phyloP scores from a whole-genome alignment of 257 asterid genomes.

The Przewalskia tangutica region DNA sequence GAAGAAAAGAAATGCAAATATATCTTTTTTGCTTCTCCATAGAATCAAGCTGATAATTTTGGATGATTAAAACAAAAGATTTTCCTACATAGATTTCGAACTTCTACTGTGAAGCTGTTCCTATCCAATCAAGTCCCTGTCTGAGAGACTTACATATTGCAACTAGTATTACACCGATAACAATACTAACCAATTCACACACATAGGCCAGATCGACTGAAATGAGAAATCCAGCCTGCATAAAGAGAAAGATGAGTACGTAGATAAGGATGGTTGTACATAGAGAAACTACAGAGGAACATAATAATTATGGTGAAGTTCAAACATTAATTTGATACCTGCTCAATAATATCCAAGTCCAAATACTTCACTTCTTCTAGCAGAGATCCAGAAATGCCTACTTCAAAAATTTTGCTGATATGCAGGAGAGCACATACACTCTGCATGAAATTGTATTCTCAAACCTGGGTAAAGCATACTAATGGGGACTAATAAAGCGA shows the following conservation, averaged over 20 bases:
- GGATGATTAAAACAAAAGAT: neutral
- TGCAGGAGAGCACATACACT: conserved; percentile 82
- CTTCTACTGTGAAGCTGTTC: neutral
- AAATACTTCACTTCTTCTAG: conserved; percentile 53
- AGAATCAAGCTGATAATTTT: neutral
- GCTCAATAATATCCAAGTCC: conserved; percentile 64
- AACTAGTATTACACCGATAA: neutral
- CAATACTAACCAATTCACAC: conserved; percentile 64
- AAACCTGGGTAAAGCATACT: conserved; percentile 1
- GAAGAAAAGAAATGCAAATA: neutral
- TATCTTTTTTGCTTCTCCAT: neutral
- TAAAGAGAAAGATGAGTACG: conserved; percentile 3
- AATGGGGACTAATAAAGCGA: neutral
- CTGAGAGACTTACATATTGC: neutral
- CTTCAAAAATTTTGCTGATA: conserved; percentile 85
- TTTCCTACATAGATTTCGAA: neutral
- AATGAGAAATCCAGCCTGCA: conserved; percentile 66
- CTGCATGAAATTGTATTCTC: conserved; percentile 27
- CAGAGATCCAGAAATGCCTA: conserved; percentile 71
- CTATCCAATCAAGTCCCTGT: neutral
- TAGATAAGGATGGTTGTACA: neutral
- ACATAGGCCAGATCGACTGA: conserved; percentile 72
- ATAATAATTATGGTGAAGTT: neutral
- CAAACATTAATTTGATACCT: conserved; percentile 32
- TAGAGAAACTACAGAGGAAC: neutral